Percentiles rank a stretch among this genome's conserved stretches.
Conservation (phyloP, 257 asterid species). For the Gentiana dahurica region DNA sequence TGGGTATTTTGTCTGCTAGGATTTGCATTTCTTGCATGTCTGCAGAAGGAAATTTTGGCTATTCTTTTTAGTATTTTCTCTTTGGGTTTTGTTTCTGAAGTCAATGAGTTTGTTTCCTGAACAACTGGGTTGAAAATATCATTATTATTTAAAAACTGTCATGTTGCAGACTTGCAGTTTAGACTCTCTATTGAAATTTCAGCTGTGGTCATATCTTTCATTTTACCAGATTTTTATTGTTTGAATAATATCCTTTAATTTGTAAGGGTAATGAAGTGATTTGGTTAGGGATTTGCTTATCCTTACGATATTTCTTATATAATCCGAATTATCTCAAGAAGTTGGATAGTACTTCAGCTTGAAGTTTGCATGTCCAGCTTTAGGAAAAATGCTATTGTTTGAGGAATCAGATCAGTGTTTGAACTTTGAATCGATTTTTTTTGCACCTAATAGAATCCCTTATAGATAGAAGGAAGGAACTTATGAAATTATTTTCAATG, state of each 20-base stretch:
- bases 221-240: too few species aligned
- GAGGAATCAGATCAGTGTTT: too few species aligned
- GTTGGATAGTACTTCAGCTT: neutral
- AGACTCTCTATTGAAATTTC: neutral
- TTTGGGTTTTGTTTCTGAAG: neutral
- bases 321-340: neutral
- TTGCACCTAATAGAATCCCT: too few species aligned
- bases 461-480: too few species aligned
- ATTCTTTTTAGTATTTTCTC: neutral
- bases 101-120: neutral
- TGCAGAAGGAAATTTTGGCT: neutral
- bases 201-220: too few species aligned
- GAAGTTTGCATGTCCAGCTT: neutral
- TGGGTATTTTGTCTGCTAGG: neutral
- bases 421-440: too few species aligned
- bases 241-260: too few species aligned
- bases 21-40: neutral
- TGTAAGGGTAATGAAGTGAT: neutral
- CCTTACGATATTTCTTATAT: neutral
- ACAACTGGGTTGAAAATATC: neutral
- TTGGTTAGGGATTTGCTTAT: neutral
- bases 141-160: too few species aligned
- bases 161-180: neutral
- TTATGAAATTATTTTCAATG: too few species aligned
- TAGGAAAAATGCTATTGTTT: neutral